Evolutionary conservation across 2,329 filamentous ascomycete species (phyloP), one percentile per base, ranked within the genome.

Genomic region (Botrytis squamosa): DNA sequence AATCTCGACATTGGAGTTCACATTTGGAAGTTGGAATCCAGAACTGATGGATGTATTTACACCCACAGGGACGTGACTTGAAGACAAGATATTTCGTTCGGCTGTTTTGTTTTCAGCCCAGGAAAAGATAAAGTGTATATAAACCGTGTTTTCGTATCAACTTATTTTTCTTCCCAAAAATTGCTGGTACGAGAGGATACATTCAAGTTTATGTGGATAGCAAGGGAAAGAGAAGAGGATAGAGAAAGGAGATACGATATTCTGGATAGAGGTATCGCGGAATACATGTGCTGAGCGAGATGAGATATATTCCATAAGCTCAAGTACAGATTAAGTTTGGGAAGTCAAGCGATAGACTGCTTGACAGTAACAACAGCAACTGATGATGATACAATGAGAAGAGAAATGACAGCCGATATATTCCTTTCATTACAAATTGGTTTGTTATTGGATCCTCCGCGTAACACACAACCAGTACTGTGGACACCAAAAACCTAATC

Each of bases 1-100:
- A 2, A 52, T 16, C 1, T n/a, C 10, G 0, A 14, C 0, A 0
- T 16, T n/a, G 2, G 49, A n/a, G 12, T 16, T 55, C 7, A 7
- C n/a, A 1, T 55, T n/a, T n/a, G 49, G 10, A 55, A 3, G 10
- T 16, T n/a, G 5, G 49, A 4, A 52, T 52, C 14, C 12, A 52
- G 49, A 52, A 6, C 6, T 3, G 25, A 55, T n/a, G 49, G 2
- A 7, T 55, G 0, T 3, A 7, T 55, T 55, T 55, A n/a, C n/a
- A 55, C 49, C 25, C 0, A n/a, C 0, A n/a, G 12, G 25, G 0
- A 7, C 12, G 4, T 14, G 25, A 55, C 1, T 55, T n/a, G 0
- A 6, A 55, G 49, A 14, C 4, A 4, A 14, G 0, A n/a, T 52
- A 6, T 52, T 6, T 52, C 4, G 22, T 3, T 49, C 20, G 20